Base-by-base conservation (phyloP, 2,329 filamentous ascomycete genomes). In the Phaeosphaeriaceae sp. region DNA sequence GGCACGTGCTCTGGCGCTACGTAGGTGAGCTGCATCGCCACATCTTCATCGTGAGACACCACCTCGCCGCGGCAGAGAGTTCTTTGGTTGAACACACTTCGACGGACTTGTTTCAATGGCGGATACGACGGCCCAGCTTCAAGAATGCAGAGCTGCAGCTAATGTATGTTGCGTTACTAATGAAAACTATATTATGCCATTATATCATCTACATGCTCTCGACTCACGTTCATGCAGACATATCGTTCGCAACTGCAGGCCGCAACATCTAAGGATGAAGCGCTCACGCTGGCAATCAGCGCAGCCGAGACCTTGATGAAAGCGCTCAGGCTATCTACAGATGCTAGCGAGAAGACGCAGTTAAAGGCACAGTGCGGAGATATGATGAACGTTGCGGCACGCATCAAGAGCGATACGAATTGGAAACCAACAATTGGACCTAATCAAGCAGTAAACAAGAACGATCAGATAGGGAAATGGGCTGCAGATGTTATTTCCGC, bases 271-370 rank as follows among this genome's bases (percentile, higher is more conserved):
- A 81, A 83, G 58, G 75, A 82, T 58, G 85, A 86, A 60, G 91
- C 90, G 35, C 80, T 97, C 46, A 78, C 86, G 42, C 83, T 89
- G 70, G 87, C 90, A 41, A 90, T 96, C 66, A 78, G 81, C 56
- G 89, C 89, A 4, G 88, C 87, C 17, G 91, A 97, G 69, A 77
- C 88, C 42, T 92, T 94, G 61, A 90, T 97, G 85, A 83, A 84
- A 64, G 90, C 90, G 2, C 77, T 90, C 44, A 80, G 79, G 50
- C 77, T 89, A 50, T 82, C 87, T 5, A 73, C 78, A n/a, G 79
- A 76, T 42, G 75, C 83, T n/a, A 71, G 74, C 3, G 87, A 95
- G 48, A 90, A 85, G 60, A 76, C 78, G 34, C 81, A 83, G n/a
- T 75, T 95, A 41, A 84, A 86, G 57, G 74, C 79, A 39, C 89